Base-by-base conservation (phyloP, 192 early-diverging fungal genomes). In the Oehlia diaphana region DNA sequence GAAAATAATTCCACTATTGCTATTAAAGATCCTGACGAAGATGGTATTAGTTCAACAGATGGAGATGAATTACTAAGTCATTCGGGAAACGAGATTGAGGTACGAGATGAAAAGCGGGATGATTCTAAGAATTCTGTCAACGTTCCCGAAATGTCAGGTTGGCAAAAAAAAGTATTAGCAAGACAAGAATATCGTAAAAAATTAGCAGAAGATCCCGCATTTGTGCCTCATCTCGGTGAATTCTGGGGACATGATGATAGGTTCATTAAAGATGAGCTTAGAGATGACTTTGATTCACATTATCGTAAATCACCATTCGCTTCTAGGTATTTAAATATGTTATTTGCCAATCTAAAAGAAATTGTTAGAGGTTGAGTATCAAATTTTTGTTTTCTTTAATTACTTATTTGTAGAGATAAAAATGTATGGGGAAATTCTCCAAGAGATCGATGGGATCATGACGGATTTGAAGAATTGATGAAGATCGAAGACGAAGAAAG, bases 211-310 rank as follows among this genome's bases (percentile, higher is more conserved):
- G 88, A 89, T 76, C 88, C 88, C 8, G 85, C 87, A 7, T 89
- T 89, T 71, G 87, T 88, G 16, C 88, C 88, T 19, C 87, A 88
- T 71, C 84, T 89, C 35, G 88, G 88, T 9, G 83, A 87, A 71
- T 89, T 89, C 64, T 89, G 88, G 88, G 85, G 87, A 35, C 88
- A 89, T 72, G 88, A 89, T 80, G 88, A 89, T 74, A 87, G 88
- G 31, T 89, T 85, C 73, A 81, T 87, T 70, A 86, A 83, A 7
- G 88, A 86, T 78, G 83, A 84, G 33, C 47, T 89, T 62, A 87
- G 82, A 37, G 86, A 89, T 62, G 78, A 69, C 19, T 74, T 42
- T 61, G 72, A 76, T 63, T 61, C 44, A 31, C 66, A 74, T 44
- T 62, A 49, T 37, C 28, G 62, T 23, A 74, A 72, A 23, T 31